phyloP scores from a whole-genome alignment of 805 yeast species.

The Cephaloascus fragrans region DNA sequence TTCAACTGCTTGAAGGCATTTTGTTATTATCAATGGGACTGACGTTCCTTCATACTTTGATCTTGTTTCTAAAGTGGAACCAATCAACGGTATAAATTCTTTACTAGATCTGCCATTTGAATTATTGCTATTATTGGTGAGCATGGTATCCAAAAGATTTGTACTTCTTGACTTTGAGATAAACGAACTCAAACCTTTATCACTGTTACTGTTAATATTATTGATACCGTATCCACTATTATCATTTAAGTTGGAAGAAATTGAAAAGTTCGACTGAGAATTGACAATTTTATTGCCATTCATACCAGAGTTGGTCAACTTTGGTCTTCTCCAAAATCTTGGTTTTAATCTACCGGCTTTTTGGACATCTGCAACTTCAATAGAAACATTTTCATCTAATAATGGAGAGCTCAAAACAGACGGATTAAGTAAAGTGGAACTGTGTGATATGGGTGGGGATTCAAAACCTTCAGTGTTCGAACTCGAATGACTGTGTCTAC shows the following conservation, averaged over 20 bases:
- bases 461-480: neutral
- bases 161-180: slow-evolving; percentile 37
- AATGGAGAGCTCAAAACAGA: neutral
- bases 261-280: slow-evolving; percentile 4
- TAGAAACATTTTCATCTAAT: slow-evolving; percentile 3
- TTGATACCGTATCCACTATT: slow-evolving; percentile 2
- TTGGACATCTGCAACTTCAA: slow-evolving; percentile 21
- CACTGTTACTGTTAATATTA: neutral
- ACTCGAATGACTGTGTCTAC: neutral
- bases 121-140: slow-evolving; percentile 5
- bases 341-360: slow-evolving; percentile 28
- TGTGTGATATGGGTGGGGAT: neutral
- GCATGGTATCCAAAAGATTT: slow-evolving; percentile 28
- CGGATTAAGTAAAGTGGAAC: neutral
- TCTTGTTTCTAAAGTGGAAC: slow-evolving; percentile 53
- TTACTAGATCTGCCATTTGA: slow-evolving; percentile 2
- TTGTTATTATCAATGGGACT: slow-evolving; percentile 63
- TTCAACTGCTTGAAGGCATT: slow-evolving; percentile 74
- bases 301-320: slow-evolving; percentile 4
- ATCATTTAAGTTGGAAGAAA: neutral
- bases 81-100: slow-evolving; percentile 22
- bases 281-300: slow-evolving; percentile 3
- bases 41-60: slow-evolving; percentile 48
- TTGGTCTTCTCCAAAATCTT: slow-evolving; percentile 32
- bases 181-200: slow-evolving; percentile 3